Evolutionary conservation across 1,284 basidiomycete species (phyloP).

Genomic region (Cryptococcus depauperatus): DNA sequence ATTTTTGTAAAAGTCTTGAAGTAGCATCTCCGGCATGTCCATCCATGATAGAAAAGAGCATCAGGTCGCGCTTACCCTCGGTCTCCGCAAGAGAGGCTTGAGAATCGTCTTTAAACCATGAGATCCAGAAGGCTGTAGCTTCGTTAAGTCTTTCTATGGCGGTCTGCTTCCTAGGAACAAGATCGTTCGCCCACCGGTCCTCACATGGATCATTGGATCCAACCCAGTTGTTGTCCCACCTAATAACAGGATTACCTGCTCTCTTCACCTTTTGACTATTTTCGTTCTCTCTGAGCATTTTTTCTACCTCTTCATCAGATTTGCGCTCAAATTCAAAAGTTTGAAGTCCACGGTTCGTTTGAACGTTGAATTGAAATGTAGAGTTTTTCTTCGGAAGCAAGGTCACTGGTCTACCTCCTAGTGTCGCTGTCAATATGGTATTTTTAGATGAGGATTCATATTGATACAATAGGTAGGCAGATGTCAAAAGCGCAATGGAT

Average conservation of each 20-base stretch:
- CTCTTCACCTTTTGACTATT: constrained; percentile 9
- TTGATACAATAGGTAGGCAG: constrained; percentile 27
- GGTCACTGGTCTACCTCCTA: neutral
- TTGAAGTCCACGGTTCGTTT: constrained; percentile 9
- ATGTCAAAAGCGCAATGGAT: constrained; percentile 22
- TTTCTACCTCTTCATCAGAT: constrained; percentile 25
- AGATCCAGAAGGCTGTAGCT: constrained; percentile 1
- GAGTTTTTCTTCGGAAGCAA: neutral
- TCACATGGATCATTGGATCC: constrained; percentile 84
- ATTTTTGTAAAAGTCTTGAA: constrained; percentile 71
- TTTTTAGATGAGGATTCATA: constrained; percentile 16
- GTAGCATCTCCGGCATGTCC: constrained; percentile 84
- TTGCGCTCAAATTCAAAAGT: constrained; percentile 25
- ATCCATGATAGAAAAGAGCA: constrained; percentile 85
- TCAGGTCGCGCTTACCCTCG: constrained; percentile 54
- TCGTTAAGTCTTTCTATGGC: constrained; percentile 1
- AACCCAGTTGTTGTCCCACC: constrained; percentile 65
- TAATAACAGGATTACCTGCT: constrained; percentile 44
- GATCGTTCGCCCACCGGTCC: constrained; percentile 67
- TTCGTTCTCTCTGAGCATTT: constrained; percentile 30
- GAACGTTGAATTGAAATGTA: constrained; percentile 8
- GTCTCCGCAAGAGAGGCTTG: no score
- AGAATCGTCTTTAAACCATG: constrained; percentile 3
- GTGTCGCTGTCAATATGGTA: neutral
- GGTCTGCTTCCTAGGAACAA: constrained; percentile 49